phyloP scores from a whole-genome alignment of 768 basidiomycete genomes.

The Plicaturopsis crispa region DNA sequence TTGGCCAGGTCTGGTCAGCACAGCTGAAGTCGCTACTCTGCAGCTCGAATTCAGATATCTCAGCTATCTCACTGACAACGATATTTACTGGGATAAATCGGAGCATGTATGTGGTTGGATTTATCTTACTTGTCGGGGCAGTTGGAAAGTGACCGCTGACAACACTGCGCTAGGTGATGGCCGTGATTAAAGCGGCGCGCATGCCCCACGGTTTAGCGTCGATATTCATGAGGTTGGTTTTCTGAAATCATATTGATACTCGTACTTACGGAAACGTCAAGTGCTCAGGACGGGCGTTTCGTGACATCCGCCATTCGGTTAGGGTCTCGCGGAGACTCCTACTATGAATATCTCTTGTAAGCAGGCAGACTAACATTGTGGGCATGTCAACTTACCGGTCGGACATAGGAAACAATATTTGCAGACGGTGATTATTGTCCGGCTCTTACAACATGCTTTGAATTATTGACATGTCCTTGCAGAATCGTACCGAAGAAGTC shows the following conservation, averaged over 20 bases:
- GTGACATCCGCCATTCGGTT: conserved; percentile 72
- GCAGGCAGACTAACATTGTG: too few relatives aligned
- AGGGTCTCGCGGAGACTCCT: conserved; percentile 89
- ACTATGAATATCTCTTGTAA: conserved; percentile 86
- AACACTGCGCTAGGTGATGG: conserved; percentile 50
- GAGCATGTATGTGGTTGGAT: conserved; percentile 46
- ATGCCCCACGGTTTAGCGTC: conserved; percentile 72
- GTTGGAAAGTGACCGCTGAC: not conserved
- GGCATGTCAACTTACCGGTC: too few relatives aligned
- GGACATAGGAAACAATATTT: conserved; percentile 62
- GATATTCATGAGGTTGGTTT: conserved; percentile 74
- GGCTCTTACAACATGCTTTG: not conserved
- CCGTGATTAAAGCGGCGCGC: conserved; percentile 53
- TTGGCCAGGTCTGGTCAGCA: conserved; percentile 57
- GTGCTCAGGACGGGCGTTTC: conserved; percentile 33
- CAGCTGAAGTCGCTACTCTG: conserved; percentile 83
- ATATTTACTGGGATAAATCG: conserved; percentile 72
- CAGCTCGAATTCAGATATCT: conserved; percentile 91
- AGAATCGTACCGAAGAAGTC: conserved; percentile 68
- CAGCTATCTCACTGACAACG: conserved; percentile 68
- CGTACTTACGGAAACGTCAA: conserved; percentile 10
- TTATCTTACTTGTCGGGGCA: not conserved
- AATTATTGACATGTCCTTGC: conserved; percentile 6
- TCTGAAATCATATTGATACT: too few relatives aligned
- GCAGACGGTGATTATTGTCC: conserved; percentile 55